Conservation (phyloP, 352 stramenopile genomes). For the Globisporangium cederbergense region DNA sequence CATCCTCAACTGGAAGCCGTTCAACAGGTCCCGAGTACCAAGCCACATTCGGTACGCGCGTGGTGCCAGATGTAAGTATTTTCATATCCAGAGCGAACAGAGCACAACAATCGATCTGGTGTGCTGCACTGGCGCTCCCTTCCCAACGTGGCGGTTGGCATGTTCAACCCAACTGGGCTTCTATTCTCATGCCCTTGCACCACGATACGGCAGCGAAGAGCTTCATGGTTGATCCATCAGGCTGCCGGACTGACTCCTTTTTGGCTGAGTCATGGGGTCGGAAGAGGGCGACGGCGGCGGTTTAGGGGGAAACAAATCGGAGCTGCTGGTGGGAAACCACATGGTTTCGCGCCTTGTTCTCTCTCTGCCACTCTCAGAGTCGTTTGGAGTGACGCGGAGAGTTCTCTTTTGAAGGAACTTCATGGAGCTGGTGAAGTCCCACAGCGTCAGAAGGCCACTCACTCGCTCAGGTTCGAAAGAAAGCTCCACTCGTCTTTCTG, state of each 20-base stretch:
- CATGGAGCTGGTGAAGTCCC: too few species aligned
- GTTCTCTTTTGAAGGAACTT: background rate
- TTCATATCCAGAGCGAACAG: background rate
- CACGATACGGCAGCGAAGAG: background rate
- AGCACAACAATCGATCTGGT: background rate
- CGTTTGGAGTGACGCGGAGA: background rate
- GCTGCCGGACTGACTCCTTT: background rate
- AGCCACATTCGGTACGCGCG: background rate
- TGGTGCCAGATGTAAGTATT: background rate
- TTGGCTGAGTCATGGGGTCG: background rate
- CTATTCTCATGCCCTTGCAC: background rate
- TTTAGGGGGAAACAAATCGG: background rate
- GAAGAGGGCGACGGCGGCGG: conserved; percentile 3
- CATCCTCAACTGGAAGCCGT: too few species aligned
- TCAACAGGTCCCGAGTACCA: background rate
- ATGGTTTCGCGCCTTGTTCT: conserved; percentile 10
- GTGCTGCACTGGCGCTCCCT: too few species aligned
- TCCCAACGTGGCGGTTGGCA: too few species aligned
- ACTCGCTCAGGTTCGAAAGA: too few species aligned
- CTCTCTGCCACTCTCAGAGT: background rate
- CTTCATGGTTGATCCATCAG: background rate
- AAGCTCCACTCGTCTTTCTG: background rate
- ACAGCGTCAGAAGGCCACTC: too few species aligned
- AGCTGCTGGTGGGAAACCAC: conserved; percentile 9
- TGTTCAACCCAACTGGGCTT: too few species aligned